Base-by-base conservation (phyloP, 2,329 filamentous ascomycete species). In the Pseudogymnoascus sp. region DNA sequence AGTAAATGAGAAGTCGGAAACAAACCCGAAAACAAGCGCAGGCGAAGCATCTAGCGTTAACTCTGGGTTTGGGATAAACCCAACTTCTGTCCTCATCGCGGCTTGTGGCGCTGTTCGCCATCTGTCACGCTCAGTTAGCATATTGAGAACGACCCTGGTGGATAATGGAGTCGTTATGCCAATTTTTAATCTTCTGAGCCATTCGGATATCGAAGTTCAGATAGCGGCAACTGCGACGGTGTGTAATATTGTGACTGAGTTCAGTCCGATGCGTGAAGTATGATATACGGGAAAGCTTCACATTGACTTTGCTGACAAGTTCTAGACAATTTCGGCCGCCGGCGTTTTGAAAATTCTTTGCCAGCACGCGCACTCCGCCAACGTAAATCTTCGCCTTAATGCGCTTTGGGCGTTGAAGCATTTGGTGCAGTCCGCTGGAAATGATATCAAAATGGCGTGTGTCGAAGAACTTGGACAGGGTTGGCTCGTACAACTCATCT, bases 391-490 rank as follows among this genome's bases (percentile, higher is more conserved):
- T 62, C 86, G 91, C 23, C 81, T 96, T 26, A 92, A 95, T 70
- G 92, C 93, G 21, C 77, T 99, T 1, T 99, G 95, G 93, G 91
- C 92, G 5, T 78, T 99, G 64, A 97, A 97, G 73, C 91, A 97
- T 75, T 82, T 97, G 60, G 88, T 96, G 2, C 83, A 89, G 67
- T 86, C 86, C 21, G 85, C 89, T 5, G 82, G 83, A 16, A 86
- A 88, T 51, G 83, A 88, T 11, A 79, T 90, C 68, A 96, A 95
- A 75, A 88, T 88, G 70, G 82, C 84, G 59, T 91, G 91, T 65
- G 77, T 97, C 11, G 86, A 93, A 60, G 86, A 90, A 70, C 80
- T 97, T 3, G 87, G 86, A 7, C 83, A 90, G 0, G 86, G 84
- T 10, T 96, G 91, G 90, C 81, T 97, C 11, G 83, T 93, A 66